These are phyloP conservation scores for Chlorociboria aeruginascens DNA, from an alignment of 495 filamentous ascomycete genomes.

Conservation along the genomic window DNA sequence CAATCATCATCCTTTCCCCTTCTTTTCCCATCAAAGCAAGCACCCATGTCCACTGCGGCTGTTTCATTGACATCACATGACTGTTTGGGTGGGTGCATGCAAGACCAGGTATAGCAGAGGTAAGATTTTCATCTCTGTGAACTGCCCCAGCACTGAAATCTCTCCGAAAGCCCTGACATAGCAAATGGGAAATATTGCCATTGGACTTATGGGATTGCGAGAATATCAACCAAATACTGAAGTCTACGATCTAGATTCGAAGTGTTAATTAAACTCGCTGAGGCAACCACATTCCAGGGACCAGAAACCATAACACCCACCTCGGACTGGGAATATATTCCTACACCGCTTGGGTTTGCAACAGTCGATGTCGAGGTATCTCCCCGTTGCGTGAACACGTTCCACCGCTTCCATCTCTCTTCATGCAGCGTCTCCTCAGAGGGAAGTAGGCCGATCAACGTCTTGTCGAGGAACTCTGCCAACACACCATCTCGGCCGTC, in stretches of 20 bases:
- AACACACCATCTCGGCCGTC: slow-evolving; percentile 24
- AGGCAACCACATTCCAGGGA: slow-evolving; percentile 1
- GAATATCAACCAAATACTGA: slow-evolving; percentile 67
- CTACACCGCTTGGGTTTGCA: slow-evolving; percentile 29
- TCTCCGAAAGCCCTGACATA: slow-evolving; percentile 62
- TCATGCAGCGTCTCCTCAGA: slow-evolving; percentile 22
- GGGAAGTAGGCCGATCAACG: slow-evolving; percentile 45
- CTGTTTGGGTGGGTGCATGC: slow-evolving; percentile 44
- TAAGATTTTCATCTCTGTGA: slow-evolving; percentile 13
- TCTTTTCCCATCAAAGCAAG: slow-evolving; percentile 59
- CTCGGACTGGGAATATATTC: slow-evolving; percentile 43
- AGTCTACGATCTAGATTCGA: slow-evolving; percentile 61
- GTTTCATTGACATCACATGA: slow-evolving; percentile 58
- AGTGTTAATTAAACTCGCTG: neutral
- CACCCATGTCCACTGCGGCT: slow-evolving; percentile 58
- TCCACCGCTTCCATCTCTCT: slow-evolving; percentile 42
- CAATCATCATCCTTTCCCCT: slow-evolving; percentile 73
- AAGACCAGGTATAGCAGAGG: slow-evolving; percentile 12
- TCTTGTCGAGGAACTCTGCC: slow-evolving; percentile 50
- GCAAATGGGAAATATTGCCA: slow-evolving; percentile 54
- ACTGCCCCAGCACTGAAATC: slow-evolving; percentile 37
- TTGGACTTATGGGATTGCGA: slow-evolving; percentile 32
- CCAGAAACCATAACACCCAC: slow-evolving; percentile 27
- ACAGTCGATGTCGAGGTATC: slow-evolving; percentile 39
- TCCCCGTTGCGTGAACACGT: slow-evolving; percentile 53